phyloP scores from a whole-genome alignment of 1,139 yeast genomes.

The Saccharomyces hybrid region DNA sequence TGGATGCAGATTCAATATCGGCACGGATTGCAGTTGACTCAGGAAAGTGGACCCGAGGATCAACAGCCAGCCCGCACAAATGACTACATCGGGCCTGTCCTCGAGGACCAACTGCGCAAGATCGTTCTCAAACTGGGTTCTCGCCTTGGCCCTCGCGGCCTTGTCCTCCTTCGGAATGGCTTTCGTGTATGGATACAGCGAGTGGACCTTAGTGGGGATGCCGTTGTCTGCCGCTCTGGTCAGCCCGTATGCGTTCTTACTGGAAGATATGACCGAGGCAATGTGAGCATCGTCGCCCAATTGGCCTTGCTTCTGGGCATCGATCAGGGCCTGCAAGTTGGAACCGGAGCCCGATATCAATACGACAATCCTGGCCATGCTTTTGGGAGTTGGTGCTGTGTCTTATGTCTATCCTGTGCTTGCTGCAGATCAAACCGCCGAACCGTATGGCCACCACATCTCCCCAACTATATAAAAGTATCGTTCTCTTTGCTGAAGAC shows the following conservation, averaged over 20 bases:
- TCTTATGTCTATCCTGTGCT: background rate
- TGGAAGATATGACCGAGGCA: slow-evolving; percentile 71
- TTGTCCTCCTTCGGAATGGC: slow-evolving; percentile 56
- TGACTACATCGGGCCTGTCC: slow-evolving; percentile 68
- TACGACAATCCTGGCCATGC: slow-evolving; percentile 45
- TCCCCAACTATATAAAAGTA: background rate
- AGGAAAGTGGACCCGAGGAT: slow-evolving; percentile 74
- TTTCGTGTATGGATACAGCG: slow-evolving; percentile 64
- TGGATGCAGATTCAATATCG: slow-evolving; percentile 89
- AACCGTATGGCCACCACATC: background rate
- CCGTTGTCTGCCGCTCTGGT: slow-evolving; percentile 61
- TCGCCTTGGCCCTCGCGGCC: slow-evolving; percentile 48
- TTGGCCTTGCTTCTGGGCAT: slow-evolving; percentile 53
- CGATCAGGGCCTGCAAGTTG: slow-evolving; percentile 86
- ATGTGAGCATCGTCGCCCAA: slow-evolving; percentile 36
- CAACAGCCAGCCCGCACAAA: slow-evolving; percentile 98
- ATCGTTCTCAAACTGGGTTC: slow-evolving; percentile 69
- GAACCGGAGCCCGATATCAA: slow-evolving; percentile 93
- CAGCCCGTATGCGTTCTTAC: slow-evolving; percentile 75
- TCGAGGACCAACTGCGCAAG: slow-evolving; percentile 61
- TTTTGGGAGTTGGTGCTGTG: background rate
- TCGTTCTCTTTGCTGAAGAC: background rate
- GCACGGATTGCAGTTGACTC: slow-evolving; percentile 56
- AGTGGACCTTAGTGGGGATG: slow-evolving; percentile 65
- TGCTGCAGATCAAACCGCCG: background rate